Evolutionary conservation across 2,329 filamentous ascomycete species (phyloP).

Genomic region (Cytospora paraplurivora): DNA sequence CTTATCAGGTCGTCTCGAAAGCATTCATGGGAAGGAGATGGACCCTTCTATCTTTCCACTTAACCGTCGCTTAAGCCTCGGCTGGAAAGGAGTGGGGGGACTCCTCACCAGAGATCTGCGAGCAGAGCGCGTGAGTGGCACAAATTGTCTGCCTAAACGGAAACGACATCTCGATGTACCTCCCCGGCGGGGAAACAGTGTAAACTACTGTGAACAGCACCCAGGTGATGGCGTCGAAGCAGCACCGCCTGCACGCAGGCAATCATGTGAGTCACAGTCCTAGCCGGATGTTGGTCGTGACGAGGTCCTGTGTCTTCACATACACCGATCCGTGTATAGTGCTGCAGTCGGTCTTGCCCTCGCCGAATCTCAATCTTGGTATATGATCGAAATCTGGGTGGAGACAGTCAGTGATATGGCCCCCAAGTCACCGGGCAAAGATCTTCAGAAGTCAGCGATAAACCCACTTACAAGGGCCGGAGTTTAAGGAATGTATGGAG

Average conservation of each 20-base stretch:
- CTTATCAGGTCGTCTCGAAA: not conserved
- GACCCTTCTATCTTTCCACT: not conserved
- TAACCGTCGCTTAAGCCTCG: not conserved
- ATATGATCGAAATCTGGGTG: conserved; percentile 31
- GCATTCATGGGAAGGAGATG: not conserved
- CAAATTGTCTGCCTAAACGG: conserved; percentile 35
- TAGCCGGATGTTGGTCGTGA: not conserved
- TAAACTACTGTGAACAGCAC: conserved; percentile 35
- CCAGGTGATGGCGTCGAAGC: conserved; percentile 40
- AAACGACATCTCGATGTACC: conserved; percentile 39
- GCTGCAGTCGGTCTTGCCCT: conserved; percentile 32
- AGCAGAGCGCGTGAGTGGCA: conserved; percentile 6
- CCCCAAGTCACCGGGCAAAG: not conserved
- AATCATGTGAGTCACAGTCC: conserved; percentile 12
- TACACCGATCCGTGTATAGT: conserved; percentile 37
- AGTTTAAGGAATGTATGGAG: conserved; percentile 37
- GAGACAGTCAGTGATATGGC: not conserved
- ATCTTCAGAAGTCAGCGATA: not conserved
- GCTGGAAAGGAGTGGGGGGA: not conserved
- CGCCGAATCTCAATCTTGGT: conserved; percentile 26
- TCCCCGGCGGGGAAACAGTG: conserved; percentile 37
- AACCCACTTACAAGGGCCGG: conserved; percentile 36
- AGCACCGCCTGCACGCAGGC: conserved; percentile 32
- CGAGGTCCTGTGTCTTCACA: conserved; percentile 26
- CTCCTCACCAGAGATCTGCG: conserved; percentile 15